phyloP scores from a whole-genome alignment of 208 protist genomes.

The Trypanosoma melophagium region DNA sequence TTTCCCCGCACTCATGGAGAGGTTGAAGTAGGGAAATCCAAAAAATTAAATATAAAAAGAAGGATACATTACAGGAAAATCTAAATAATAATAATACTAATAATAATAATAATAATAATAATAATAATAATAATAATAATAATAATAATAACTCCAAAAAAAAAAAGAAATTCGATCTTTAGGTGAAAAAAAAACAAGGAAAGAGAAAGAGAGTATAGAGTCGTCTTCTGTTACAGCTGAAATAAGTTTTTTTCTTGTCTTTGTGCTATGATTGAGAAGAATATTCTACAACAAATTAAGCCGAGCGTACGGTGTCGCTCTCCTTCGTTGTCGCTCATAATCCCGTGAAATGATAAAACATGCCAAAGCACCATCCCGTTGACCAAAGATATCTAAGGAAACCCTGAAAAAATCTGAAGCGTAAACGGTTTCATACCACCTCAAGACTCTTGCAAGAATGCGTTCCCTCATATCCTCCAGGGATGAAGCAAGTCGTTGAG shows the following conservation, averaged over 20 bases:
- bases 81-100: conserved; percentile 6
- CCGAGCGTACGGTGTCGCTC: conserved; percentile 1
- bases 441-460: conserved; percentile 13
- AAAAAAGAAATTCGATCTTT: background rate
- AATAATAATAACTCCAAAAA: background rate
- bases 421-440: conserved; percentile 16
- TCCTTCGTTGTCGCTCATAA: conserved; percentile 18
- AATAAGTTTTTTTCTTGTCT: conserved; percentile 1
- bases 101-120: too few species aligned
- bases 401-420: conserved; percentile 38
- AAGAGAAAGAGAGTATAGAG: conserved; percentile 4
- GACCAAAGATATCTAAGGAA: conserved; percentile 54
- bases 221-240: background rate
- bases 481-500: conserved; percentile 14
- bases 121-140: conserved; percentile 17
- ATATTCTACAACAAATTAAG: conserved; percentile 15
- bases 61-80: background rate
- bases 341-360: conserved; percentile 42
- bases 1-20: too few species aligned
- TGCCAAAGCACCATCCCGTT: conserved; percentile 30
- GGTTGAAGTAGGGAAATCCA: too few species aligned
- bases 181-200: background rate
- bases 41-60: background rate
- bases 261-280: background rate
- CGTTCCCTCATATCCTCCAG: conserved; percentile 18